phyloP scores from a whole-genome alignment of 305 asterid genomes.

The Euphrasia arctica region DNA sequence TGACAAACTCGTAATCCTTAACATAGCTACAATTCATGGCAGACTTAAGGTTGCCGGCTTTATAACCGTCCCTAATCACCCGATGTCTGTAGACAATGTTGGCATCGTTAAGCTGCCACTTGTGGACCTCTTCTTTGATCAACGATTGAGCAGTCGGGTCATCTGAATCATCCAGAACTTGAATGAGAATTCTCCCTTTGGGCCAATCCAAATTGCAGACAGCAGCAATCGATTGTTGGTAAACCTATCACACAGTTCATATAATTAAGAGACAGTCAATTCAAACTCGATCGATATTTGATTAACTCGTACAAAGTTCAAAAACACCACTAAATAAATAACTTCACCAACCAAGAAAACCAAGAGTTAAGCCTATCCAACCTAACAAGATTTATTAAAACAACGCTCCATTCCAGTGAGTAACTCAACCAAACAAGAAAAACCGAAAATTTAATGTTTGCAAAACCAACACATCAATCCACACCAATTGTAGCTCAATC shows the following conservation, averaged over 20 bases:
- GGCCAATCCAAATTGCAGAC: constrained; percentile 98
- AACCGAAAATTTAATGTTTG: no score
- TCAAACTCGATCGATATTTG: background rate
- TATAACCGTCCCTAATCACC: constrained; percentile 88
- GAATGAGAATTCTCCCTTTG: constrained; percentile 73
- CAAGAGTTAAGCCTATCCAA: no score
- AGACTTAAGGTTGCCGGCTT: constrained; percentile 95
- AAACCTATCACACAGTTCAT: constrained; percentile 43
- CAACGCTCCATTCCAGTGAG: no score
- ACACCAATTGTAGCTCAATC: no score
- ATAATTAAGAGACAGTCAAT: background rate
- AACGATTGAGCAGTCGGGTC: constrained; percentile 58
- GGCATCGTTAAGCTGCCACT: constrained; percentile 81
- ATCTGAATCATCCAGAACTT: constrained; percentile 90
- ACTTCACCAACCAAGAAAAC: no score
- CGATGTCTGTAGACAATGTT: constrained; percentile 88
- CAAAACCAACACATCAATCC: no score
- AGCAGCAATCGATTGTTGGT: constrained; percentile 93
- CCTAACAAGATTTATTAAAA: no score
- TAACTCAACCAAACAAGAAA: no score
- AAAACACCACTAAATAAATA: no score
- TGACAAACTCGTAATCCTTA: constrained; percentile 89
- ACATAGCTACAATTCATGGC: constrained; percentile 96
- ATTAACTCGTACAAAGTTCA: no score
- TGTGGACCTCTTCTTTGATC: constrained; percentile 77